These are phyloP conservation scores for Malus hybrid DNA, from an alignment of 331 rosid species.

Conservation along the genomic window DNA sequence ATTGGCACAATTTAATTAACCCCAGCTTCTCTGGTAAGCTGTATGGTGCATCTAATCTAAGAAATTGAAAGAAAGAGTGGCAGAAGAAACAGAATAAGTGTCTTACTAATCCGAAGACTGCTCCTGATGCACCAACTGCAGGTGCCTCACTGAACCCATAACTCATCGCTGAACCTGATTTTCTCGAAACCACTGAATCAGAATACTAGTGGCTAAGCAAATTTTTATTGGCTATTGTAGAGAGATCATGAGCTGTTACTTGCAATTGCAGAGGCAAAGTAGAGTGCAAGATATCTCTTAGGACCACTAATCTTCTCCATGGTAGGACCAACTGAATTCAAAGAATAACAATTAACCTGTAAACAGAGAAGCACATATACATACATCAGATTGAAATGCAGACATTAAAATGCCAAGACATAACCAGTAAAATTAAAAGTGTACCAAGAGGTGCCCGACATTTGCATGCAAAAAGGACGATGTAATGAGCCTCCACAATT, in stretches of 20 bases:
- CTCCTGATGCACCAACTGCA: constrained; percentile 94
- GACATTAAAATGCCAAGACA: neutral
- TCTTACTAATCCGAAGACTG: constrained; percentile 86
- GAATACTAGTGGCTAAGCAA: constrained; percentile 36
- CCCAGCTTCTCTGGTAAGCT: neutral
- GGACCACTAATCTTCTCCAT: constrained; percentile 79
- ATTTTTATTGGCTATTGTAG: constrained; percentile 27
- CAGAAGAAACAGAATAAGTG: neutral
- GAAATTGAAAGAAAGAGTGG: neutral
- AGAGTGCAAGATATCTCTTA: constrained; percentile 66
- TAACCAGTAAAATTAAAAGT: constrained; percentile 12
- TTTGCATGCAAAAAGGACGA: constrained; percentile 88
- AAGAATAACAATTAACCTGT: constrained; percentile 80
- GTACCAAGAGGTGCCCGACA: constrained; percentile 81
- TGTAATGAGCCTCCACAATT: constrained; percentile 79
- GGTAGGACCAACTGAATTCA: constrained; percentile 79
- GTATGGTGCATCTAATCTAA: neutral
- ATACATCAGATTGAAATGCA: neutral
- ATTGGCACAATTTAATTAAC: neutral
- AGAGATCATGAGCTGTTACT: constrained; percentile 54
- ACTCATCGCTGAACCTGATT: constrained; percentile 87
- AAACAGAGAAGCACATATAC: neutral
- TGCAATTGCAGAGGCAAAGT: constrained; percentile 79
- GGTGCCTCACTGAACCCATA: constrained; percentile 70
- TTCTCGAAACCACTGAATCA: constrained; percentile 48